phyloP scores from a whole-genome alignment of 1,139 yeast genomes.

The Zhuliangozyma parablackwelliae region DNA sequence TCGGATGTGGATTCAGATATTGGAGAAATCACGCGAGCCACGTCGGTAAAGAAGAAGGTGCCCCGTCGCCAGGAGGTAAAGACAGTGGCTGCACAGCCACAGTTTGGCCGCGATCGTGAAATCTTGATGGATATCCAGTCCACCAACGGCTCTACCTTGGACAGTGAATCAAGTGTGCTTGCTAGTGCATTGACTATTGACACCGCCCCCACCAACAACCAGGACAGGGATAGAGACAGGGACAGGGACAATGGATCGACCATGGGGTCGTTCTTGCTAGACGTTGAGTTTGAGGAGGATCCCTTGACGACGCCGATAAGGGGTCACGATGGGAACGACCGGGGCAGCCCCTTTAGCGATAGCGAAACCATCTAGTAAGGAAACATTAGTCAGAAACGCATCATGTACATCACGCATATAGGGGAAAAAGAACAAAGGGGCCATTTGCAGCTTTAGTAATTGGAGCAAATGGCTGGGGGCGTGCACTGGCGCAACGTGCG shows the following conservation, averaged over 20 bases:
- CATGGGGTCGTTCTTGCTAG: slow-evolving; percentile 32
- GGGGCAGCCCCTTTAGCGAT: slow-evolving; percentile 32
- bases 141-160: neutral
- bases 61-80: neutral
- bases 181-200: neutral
- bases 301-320: slow-evolving; percentile 2
- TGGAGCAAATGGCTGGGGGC: no score
- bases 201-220: slow-evolving; percentile 4
- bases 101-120: slow-evolving; percentile 11
- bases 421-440: no score
- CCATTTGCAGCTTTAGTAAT: no score
- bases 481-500: no score
- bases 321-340: slow-evolving; percentile 13
- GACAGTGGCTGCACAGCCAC: neutral
- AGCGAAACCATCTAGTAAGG: slow-evolving; percentile 9
- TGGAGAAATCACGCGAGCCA: slow-evolving; percentile 44
- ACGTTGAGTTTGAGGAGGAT: slow-evolving; percentile 29
- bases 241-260: slow-evolving; percentile 9
- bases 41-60: slow-evolving; percentile 25
- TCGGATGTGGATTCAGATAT: slow-evolving; percentile 47
- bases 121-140: slow-evolving; percentile 10
- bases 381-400: no score
- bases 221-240: slow-evolving; percentile 6
- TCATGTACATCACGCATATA: no score
- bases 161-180: no score